Evolutionary conservation across 805 yeast genomes (phyloP), one percentile per base, ranked within the genome.

Genomic region (Sungouiella blattae): DNA sequence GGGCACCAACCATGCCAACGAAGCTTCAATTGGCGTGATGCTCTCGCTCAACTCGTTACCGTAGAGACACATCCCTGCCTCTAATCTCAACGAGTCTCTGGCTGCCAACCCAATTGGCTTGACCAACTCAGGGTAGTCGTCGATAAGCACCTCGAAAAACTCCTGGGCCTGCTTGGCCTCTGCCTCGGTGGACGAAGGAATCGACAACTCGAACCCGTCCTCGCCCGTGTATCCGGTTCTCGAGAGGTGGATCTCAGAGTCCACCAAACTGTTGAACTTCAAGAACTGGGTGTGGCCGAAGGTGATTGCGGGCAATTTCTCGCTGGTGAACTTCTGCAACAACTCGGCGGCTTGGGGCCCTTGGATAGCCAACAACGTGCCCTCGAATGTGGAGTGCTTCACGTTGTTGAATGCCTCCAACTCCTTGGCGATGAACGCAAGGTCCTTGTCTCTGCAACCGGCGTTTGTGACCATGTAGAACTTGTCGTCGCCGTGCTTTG

Each of bases 221-320:
- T 93, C 98, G 13, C 98, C 98, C 5, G 98, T 93, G 68, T 93
- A 93, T 2, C 98, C 98, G 16, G 95, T 86, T 61, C 98, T 80
- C 3, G 96, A 85, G n/a, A 88, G 73, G 55, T 88, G 95, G 34
- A 83, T 69, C 33, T 69, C 65, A 18, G 64, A 58, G 41, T 58
- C 55, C 35, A 62, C 67, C 51, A 58, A 66, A 2, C 68, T 62
- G 14, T 72, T 55, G 21, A 73, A 55, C 20, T 60, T 60, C 35
- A 75, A 61, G 50, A 69, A 77, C 26, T 64, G 66, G 9, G 83
- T 73, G 50, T 77, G 73, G 34, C 98, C 98, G 58, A 93, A 93
- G 43, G 73, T 77, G 37, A 93, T 64, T 35, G 71, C 64, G 6
- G 71, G 59, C 33, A 93, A 69, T 48, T 81, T 76, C 25, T 65